phyloP scores from a whole-genome alignment of 352 stramenopile species.

The Pythium plurisporium region DNA sequence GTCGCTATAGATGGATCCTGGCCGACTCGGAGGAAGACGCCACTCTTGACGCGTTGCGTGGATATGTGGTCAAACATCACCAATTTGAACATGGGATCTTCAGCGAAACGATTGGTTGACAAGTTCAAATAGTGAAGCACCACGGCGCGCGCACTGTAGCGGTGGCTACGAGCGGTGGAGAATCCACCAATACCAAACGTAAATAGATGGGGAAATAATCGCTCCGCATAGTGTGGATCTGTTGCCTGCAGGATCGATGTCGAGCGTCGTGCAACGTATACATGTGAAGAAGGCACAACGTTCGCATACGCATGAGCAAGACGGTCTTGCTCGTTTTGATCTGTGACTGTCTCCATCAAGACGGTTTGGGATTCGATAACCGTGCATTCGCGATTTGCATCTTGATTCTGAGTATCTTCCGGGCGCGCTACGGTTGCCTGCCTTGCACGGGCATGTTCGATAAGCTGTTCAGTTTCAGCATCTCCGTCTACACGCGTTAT shows the following conservation, averaged over 20 bases:
- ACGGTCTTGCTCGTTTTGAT: conserved; percentile 1
- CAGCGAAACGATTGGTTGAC: conserved; percentile 21
- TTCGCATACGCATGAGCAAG: conserved; percentile 1
- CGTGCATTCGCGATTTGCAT: not conserved
- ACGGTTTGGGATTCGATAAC: conserved; percentile 18
- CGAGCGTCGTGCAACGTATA: not conserved
- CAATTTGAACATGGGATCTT: conserved; percentile 7
- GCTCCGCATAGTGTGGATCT: conserved; percentile 19
- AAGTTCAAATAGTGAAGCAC: conserved; percentile 25
- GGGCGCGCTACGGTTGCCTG: not conserved
- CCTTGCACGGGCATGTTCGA: not conserved
- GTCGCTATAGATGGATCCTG: conserved; percentile 13
- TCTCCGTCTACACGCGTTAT: not conserved
- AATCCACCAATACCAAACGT: conserved; percentile 23
- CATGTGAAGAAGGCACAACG: not conserved
- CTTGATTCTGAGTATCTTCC: not conserved
- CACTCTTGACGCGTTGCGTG: conserved; percentile 12
- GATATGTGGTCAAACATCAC: conserved; percentile 1
- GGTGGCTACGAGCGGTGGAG: not conserved
- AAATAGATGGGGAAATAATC: conserved; percentile 12
- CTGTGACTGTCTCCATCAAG: conserved; percentile 13
- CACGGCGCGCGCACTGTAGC: conserved; percentile 16
- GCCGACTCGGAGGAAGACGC: conserved; percentile 13
- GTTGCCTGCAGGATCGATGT: conserved; percentile 6
- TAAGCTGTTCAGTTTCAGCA: not conserved